Conservation (phyloP, 371 early-diverging fungal species). For the Saksenaea vasiformis region DNA sequence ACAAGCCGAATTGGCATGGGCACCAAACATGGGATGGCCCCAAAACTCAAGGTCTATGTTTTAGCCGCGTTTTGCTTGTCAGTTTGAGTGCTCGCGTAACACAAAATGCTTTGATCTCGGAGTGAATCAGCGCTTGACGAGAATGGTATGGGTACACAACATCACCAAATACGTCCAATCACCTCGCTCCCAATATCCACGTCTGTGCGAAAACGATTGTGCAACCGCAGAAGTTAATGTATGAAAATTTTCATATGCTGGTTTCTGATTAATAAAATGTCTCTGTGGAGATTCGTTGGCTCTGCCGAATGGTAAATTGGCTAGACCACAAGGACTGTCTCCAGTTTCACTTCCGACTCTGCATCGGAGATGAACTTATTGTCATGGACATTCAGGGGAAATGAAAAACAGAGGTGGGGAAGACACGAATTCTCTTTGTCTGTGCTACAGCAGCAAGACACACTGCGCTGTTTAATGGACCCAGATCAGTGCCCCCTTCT, state of each 20-base stretch:
- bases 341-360: not conserved
- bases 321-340: not conserved
- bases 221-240: not conserved
- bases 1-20: not conserved
- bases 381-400: constrained; percentile 2
- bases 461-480: not conserved
- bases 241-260: constrained; percentile 7
- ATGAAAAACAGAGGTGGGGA: constrained; percentile 5
- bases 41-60: not conserved
- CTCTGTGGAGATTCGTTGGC: not conserved
- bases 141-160: not conserved
- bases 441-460: not conserved
- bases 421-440: not conserved
- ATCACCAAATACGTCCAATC: constrained; percentile 2
- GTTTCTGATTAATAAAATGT: not conserved
- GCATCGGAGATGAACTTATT: constrained; percentile 3
- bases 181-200: not conserved
- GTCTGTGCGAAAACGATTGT: not conserved
- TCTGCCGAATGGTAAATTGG: not conserved
- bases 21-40: not conserved
- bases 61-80: not conserved
- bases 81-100: not conserved
- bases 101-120: constrained; percentile 6
- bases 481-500: constrained; percentile 3
- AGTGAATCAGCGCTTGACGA: not conserved